Conservation (phyloP, 306 rosid genomes). For the Inga laurina region DNA sequence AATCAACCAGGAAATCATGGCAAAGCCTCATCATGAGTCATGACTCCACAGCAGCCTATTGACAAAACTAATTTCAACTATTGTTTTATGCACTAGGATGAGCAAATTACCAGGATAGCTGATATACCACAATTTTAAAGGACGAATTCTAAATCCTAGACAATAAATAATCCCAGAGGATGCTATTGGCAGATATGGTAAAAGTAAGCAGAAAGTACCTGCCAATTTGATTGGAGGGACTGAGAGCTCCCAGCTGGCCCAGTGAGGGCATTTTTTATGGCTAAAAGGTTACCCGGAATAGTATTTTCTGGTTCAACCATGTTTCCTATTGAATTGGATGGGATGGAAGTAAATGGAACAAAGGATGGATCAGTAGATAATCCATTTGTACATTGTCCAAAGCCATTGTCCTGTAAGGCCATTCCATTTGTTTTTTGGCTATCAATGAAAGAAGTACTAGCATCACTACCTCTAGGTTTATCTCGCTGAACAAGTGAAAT, state of each 20-base stretch:
- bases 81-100: background rate
- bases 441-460: constrained; percentile 33
- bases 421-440: constrained; percentile 48
- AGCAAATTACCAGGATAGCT: background rate
- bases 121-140: background rate
- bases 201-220: constrained; percentile 50
- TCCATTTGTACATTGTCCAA: constrained; percentile 52
- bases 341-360: constrained; percentile 41
- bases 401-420: constrained; percentile 61
- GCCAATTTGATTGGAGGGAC: constrained; percentile 61
- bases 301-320: constrained; percentile 43
- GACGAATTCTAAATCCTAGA: background rate
- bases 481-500: constrained; percentile 47
- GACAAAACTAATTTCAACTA: background rate
- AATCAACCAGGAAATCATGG: background rate
- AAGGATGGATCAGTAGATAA: constrained; percentile 44
- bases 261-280: constrained; percentile 29
- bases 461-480: constrained; percentile 36
- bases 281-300: constrained; percentile 24
- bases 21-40: background rate
- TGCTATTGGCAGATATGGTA: constrained; percentile 14
- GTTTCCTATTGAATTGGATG: constrained; percentile 44
- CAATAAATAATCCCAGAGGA: background rate
- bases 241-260: constrained; percentile 43
- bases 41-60: background rate